These are phyloP conservation scores for Leishmania lainsoni DNA, from an alignment of 208 protist genomes.

Conservation along the genomic window DNA sequence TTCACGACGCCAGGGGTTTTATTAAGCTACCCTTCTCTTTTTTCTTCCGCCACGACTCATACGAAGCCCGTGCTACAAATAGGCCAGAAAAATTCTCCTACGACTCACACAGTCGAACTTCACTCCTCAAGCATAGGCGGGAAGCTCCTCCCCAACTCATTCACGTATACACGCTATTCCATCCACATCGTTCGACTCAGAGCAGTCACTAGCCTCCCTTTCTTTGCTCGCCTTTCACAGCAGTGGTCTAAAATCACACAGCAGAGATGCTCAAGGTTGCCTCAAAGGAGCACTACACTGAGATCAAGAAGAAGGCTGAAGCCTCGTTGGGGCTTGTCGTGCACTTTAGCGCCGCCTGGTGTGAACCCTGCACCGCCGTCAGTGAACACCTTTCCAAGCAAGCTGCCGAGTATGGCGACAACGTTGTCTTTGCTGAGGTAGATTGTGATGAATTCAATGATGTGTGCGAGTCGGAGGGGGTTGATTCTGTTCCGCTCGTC, in stretches of 20 bases:
- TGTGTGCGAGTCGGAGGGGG: conserved; percentile 75
- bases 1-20: background rate
- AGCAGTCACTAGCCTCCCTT: background rate
- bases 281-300: conserved; percentile 48
- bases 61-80: background rate
- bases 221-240: background rate
- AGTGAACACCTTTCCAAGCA: conserved; percentile 50
- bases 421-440: conserved; percentile 81
- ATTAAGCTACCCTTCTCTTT: background rate
- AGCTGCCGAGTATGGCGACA: conserved; percentile 41
- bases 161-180: background rate
- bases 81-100: background rate
- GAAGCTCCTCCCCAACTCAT: conserved; percentile 1
- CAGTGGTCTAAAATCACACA: background rate
- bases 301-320: conserved; percentile 55
- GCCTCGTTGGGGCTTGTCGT: conserved; percentile 66
- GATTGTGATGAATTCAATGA: conserved; percentile 66
- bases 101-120: conserved; percentile 2
- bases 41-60: background rate
- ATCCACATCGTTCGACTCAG: background rate
- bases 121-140: background rate
- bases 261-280: conserved; percentile 42
- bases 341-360: conserved; percentile 92
- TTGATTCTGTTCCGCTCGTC: conserved; percentile 90
- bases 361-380: conserved; percentile 85